phyloP scores from a whole-genome alignment of 306 rosid species.

The Cyamopsis tetragonoloba region DNA sequence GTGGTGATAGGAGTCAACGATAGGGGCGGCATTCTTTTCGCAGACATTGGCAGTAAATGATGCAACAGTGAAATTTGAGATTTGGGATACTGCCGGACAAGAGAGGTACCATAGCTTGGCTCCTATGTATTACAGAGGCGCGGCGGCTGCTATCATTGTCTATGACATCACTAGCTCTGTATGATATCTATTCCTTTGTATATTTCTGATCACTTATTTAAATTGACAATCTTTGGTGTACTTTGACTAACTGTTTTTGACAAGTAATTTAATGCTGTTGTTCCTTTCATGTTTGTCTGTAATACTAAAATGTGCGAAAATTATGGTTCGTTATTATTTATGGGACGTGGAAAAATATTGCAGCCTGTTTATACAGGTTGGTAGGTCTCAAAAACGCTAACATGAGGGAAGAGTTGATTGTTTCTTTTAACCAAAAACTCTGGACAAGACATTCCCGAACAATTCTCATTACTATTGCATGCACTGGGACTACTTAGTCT shows the following conservation, averaged over 20 bases:
- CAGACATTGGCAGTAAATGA: slow-evolving; percentile 62
- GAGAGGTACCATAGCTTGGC: slow-evolving; percentile 69
- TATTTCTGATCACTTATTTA: slow-evolving; percentile 9
- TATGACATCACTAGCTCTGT: slow-evolving; percentile 55
- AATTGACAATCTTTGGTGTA: not conserved
- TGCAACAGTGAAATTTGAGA: slow-evolving; percentile 56
- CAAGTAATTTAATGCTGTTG: not conserved
- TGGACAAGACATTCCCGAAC: not conserved
- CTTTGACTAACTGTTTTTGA: not conserved
- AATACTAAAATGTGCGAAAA: not conserved
- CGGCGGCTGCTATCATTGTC: slow-evolving; percentile 66
- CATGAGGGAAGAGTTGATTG: not conserved
- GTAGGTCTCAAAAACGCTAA: not conserved
- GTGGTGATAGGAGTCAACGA: slow-evolving; percentile 52
- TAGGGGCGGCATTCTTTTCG: slow-evolving; percentile 63
- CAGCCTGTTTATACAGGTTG: not conserved
- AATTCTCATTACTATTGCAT: not conserved
- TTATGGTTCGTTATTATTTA: not conserved
- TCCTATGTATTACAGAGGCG: slow-evolving; percentile 71
- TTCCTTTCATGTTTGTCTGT: not conserved
- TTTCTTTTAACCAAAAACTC: not conserved
- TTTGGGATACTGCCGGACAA: slow-evolving; percentile 66
- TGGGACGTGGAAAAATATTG: not conserved
- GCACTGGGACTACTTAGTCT: not conserved
- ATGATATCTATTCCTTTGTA: slow-evolving; percentile 26